Conservation (phyloP, 257 asterid genomes). For the Eucommia ulmoides region DNA sequence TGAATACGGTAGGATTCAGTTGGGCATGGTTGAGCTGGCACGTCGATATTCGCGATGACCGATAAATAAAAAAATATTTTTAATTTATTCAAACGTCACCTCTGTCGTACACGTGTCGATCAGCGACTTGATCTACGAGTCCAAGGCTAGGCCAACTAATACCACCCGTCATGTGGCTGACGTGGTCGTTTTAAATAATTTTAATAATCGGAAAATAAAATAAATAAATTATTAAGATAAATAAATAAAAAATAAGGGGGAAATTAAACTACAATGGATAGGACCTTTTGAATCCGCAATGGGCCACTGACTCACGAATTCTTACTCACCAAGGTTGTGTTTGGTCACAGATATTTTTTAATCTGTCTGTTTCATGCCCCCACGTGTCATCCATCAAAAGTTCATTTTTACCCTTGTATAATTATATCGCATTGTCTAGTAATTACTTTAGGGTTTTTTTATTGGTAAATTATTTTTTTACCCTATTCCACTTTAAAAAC, state of each 20-base stretch:
- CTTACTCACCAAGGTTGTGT: conserved; percentile 10
- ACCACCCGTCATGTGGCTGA: conserved; percentile 57
- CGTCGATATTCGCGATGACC: background rate
- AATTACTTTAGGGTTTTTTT: too few relatives aligned
- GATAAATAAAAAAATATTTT: too few relatives aligned
- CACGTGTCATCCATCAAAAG: too few relatives aligned
- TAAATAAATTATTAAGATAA: background rate
- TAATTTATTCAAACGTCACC: conserved; percentile 19
- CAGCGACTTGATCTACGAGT: conserved; percentile 24
- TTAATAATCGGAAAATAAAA: too few relatives aligned
- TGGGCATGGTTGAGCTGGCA: background rate
- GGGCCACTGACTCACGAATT: conserved; percentile 22
- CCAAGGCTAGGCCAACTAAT: conserved; percentile 33
- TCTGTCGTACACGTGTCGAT: conserved; percentile 42
- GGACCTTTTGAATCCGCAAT: conserved; percentile 50
- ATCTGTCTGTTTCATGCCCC: background rate
- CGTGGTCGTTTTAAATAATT: conserved; percentile 39
- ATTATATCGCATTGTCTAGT: too few relatives aligned
- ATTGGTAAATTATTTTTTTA: too few relatives aligned
- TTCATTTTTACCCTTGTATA: conserved; percentile 20
- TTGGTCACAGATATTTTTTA: conserved; percentile 16
- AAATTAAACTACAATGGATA: conserved; percentile 44
- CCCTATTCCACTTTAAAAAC: too few relatives aligned
- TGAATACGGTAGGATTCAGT: too few relatives aligned
- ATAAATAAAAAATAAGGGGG: conserved; percentile 7